A percentile compares a stretch with the other conserved stretches of the same genome.
Conservation (phyloP, 345 rosid genomes). For the thale cress (Arabidopsis thaliana) region TAIR10.1 NC_003070.9:5615501-5616000, state of each 20-base stretch:
- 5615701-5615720: slow-evolving; percentile 45
- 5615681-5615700: slow-evolving; percentile 15
- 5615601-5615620: neutral
- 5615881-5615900: neutral
- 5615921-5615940: neutral
- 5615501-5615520: neutral
- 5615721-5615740: slow-evolving; percentile 22
- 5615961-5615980: neutral
- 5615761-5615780: slow-evolving; percentile 21
- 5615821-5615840: neutral
- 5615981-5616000: neutral
- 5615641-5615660: neutral
- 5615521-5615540: neutral
- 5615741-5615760: slow-evolving; percentile 23
- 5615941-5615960: neutral
- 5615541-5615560: neutral
- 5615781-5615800: neutral
- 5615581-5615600: neutral
- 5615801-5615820: slow-evolving; percentile 4
- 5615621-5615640: neutral
- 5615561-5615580: neutral
- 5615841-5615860: slow-evolving; percentile 33
- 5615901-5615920: neutral
- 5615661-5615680: slow-evolving; percentile 38
- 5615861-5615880: slow-evolving; percentile 39